Percentiles rank a stretch among this genome's conserved stretches.
Evolutionary conservation across 257 asterid species (phyloP).

Genomic region (Nicotiana sylvestris): DNA sequence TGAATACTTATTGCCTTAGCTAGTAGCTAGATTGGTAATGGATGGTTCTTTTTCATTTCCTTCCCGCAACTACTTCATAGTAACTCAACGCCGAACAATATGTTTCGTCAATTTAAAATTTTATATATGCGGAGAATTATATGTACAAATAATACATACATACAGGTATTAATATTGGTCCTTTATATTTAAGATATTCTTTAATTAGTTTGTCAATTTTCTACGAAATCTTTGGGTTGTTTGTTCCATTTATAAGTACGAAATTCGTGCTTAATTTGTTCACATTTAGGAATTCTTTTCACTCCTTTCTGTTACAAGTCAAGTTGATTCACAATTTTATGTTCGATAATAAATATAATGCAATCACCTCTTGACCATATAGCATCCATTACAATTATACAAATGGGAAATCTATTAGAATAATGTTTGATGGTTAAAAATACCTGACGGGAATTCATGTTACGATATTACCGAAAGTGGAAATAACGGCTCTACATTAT

Average conservation of each 20-base stretch:
- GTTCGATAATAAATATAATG: not conserved
- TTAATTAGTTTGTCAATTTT: not conserved
- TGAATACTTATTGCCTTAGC: too few species aligned
- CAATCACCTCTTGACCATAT: not conserved
- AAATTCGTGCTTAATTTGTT: not conserved
- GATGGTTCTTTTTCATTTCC: not conserved
- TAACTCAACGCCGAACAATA: not conserved
- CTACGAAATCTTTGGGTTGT: not conserved
- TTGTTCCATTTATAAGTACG: not conserved
- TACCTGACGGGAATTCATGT: not conserved
- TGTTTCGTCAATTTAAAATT: not conserved
- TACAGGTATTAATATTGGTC: not conserved
- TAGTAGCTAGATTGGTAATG: too few species aligned
- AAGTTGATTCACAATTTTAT: not conserved
- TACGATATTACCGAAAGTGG: not conserved
- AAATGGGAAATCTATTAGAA: not conserved
- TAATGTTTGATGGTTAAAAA: not conserved
- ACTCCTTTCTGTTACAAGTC: slow-evolving; percentile 5
- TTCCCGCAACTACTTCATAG: not conserved
- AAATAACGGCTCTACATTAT: not conserved
- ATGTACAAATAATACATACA: not conserved
- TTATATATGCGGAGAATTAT: not conserved
- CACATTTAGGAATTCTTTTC: not conserved
- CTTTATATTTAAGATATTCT: not conserved
- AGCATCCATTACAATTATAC: not conserved